phyloP scores from a whole-genome alignment of 805 yeast genomes.

The Kodamaea fukazawae region DNA sequence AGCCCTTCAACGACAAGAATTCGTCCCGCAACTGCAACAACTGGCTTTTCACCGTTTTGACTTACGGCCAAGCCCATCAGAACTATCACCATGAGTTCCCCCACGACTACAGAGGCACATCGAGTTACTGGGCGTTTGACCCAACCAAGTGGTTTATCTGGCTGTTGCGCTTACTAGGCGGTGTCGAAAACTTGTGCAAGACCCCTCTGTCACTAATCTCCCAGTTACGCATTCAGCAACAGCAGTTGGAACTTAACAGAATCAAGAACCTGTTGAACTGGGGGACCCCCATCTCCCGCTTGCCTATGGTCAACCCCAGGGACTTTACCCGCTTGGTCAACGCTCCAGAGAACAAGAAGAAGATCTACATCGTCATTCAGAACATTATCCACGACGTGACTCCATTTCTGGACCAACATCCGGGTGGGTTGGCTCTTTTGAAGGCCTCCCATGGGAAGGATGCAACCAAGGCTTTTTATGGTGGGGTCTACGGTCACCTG shows the following conservation, averaged over 20 bases:
- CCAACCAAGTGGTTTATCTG: constrained; percentile 80
- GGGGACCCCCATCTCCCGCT: constrained; percentile 90
- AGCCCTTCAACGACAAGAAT: constrained; percentile 52
- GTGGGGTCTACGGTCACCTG: constrained; percentile 91
- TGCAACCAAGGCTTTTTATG: constrained; percentile 91
- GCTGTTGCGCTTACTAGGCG: constrained; percentile 48
- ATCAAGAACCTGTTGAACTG: constrained; percentile 79
- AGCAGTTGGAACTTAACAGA: constrained; percentile 75
- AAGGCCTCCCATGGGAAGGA: constrained; percentile 85
- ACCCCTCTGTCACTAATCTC: constrained; percentile 71
- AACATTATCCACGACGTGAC: constrained; percentile 93
- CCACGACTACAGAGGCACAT: constrained; percentile 77
- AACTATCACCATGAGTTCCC: constrained; percentile 97
- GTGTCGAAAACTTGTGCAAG: constrained; percentile 57
- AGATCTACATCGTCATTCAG: constrained; percentile 74
- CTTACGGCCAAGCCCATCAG: constrained; percentile 89
- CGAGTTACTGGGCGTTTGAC: constrained; percentile 72
- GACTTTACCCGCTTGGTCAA: constrained; percentile 43
- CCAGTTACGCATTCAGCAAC: constrained; percentile 53
- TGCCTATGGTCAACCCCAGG: constrained; percentile 60
- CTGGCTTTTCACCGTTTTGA: constrained; percentile 57
- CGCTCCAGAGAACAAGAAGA: constrained; percentile 39
- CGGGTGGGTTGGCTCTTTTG: constrained; percentile 84
- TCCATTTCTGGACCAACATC: constrained; percentile 87
- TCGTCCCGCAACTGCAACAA: constrained; percentile 66